Evolutionary conservation across 768 basidiomycete species (phyloP).

Genomic region (Lactifluus subvellereus): DNA sequence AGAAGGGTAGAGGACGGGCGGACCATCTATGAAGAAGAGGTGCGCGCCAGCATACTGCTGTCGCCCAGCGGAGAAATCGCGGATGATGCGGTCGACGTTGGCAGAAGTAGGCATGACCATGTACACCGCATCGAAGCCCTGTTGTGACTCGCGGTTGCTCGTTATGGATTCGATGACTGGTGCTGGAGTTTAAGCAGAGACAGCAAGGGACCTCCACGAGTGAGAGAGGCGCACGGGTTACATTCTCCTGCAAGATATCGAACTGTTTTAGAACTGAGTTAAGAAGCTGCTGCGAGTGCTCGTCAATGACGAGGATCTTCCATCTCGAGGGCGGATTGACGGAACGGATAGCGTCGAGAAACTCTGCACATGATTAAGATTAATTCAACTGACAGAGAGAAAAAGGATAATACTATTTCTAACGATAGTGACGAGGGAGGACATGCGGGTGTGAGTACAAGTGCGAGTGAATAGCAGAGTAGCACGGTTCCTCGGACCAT

Average conservation of each 20-base stretch:
- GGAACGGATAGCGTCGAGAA: constrained; percentile 81
- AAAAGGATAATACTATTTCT: constrained; percentile 35
- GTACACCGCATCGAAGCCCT: constrained; percentile 87
- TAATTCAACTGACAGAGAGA: not conserved
- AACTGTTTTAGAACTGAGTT: constrained; percentile 85
- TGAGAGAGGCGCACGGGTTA: constrained; percentile 65
- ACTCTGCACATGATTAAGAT: constrained; percentile 45
- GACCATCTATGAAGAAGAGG: constrained; percentile 91
- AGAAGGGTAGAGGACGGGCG: constrained; percentile 23
- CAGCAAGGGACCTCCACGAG: not conserved
- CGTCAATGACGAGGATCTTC: constrained; percentile 98
- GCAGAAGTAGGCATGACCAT: constrained; percentile 91
- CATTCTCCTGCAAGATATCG: constrained; percentile 93
- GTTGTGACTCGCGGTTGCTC: constrained; percentile 74
- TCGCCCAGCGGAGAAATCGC: constrained; percentile 62
- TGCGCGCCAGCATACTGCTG: constrained; percentile 81
- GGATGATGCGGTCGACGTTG: constrained; percentile 88
- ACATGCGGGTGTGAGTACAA: constrained; percentile 10
- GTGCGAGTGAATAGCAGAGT: too few relatives aligned
- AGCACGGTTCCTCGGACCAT: too few relatives aligned
- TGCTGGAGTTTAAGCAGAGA: not conserved
- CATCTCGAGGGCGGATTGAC: constrained; percentile 83
- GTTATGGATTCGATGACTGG: constrained; percentile 91
- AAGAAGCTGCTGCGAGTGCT: constrained; percentile 79
- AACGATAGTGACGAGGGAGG: constrained; percentile 41